These are phyloP conservation scores for Cladosporium halotolerans DNA, from an alignment of 2,329 filamentous ascomycete genomes.

Conservation along the genomic window DNA sequence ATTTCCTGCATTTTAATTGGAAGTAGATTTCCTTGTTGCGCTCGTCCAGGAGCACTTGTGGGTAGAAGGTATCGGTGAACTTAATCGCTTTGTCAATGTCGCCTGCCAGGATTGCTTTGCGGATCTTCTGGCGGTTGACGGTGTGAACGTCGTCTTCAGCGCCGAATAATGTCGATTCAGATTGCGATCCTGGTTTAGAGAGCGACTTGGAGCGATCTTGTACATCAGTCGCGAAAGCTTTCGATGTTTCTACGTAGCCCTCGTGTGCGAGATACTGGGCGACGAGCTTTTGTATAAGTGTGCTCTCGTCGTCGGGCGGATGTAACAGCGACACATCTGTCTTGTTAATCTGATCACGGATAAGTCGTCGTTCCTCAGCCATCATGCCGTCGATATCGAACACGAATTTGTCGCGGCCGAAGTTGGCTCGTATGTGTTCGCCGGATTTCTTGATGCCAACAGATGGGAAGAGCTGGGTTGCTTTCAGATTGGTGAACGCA, in stretches of 20 bases:
- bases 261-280: slow-evolving; percentile 90
- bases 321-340: slow-evolving; percentile 54
- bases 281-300: slow-evolving; percentile 75
- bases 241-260: slow-evolving; percentile 88
- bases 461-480: slow-evolving; percentile 58
- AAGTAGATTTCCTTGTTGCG: slow-evolving; percentile 78
- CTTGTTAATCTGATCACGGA: slow-evolving; percentile 56
- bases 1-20: slow-evolving; percentile 79
- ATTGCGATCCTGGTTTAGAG: not conserved
- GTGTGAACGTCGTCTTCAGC: slow-evolving; percentile 68
- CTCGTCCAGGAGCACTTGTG: slow-evolving; percentile 63
- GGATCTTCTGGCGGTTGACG: slow-evolving; percentile 74
- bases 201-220: slow-evolving; percentile 28
- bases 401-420: slow-evolving; percentile 68
- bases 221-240: slow-evolving; percentile 74
- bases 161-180: slow-evolving; percentile 38
- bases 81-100: slow-evolving; percentile 89
- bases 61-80: slow-evolving; percentile 71
- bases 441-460: slow-evolving; percentile 61
- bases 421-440: slow-evolving; percentile 55
- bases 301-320: slow-evolving; percentile 62
- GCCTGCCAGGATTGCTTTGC: slow-evolving; percentile 79
- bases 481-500: slow-evolving; percentile 61
- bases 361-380: slow-evolving; percentile 54
- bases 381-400: slow-evolving; percentile 89